Conservation (phyloP, 129 eudicot genomes). For the Chrysanthemum lavandulifolium region DNA sequence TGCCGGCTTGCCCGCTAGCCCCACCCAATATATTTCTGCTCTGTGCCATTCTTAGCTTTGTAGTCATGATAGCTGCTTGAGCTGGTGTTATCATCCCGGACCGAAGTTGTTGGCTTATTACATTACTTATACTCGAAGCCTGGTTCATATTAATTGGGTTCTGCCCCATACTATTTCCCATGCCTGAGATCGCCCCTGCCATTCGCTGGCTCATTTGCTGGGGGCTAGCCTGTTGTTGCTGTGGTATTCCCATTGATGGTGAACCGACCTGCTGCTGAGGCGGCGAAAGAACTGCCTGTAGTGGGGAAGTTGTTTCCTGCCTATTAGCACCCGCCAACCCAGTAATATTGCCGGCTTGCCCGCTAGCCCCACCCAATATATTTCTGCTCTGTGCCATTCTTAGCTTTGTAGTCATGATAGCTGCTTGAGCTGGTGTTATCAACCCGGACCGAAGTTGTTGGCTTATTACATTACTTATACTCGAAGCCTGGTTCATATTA, state of each 20-base stretch:
- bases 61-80: constrained; percentile 51
- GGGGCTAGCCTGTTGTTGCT: no score
- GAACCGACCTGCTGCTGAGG: no score
- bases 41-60: constrained; percentile 56
- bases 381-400: constrained; percentile 52
- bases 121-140: constrained; percentile 63
- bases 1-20: constrained; percentile 45
- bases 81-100: constrained; percentile 44
- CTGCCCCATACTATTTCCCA: constrained; percentile 61
- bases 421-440: constrained; percentile 52
- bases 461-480: constrained; percentile 54
- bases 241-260: no score
- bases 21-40: constrained; percentile 50
- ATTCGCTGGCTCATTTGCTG: no score
- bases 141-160: constrained; percentile 50
- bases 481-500: constrained; percentile 59
- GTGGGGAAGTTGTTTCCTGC: no score
- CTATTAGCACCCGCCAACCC: constrained; percentile 31
- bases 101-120: constrained; percentile 58
- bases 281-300: no score
- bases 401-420: constrained; percentile 46
- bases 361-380: constrained; percentile 44
- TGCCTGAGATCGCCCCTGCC: constrained; percentile 58
- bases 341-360: constrained; percentile 47
- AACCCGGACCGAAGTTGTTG: constrained; percentile 59